Evolutionary conservation across 495 filamentous ascomycete genomes (phyloP), one percentile per base, ranked within the genome.

Genomic region (Articulospora tetracladia): DNA sequence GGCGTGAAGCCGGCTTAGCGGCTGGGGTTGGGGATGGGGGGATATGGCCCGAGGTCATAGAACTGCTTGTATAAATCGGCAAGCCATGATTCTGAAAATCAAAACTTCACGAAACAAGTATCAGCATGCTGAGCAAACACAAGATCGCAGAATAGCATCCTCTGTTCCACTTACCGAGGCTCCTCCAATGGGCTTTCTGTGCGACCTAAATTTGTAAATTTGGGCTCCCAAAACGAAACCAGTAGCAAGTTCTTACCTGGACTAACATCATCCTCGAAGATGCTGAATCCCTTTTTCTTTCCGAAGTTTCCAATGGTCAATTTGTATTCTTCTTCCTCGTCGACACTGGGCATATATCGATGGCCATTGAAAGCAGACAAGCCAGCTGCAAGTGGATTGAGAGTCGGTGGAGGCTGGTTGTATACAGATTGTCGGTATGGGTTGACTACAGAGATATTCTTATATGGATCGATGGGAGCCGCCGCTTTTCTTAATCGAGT

Each of bases 221-320:
- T 10, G n/a, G 34, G n/a, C 34, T 39, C n/a, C 34, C n/a, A 10
- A 10, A n/a, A n/a, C n/a, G 34, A 10, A 12, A 17, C 28, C 12
- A 59, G 15, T 19, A 11, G 24, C 19, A 60, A 23, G n/a, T n/a
- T n/a, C 55, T 17, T 63, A 73, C 72, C 58, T 49, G 68, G 69
- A 57, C 68, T 71, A 13, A 41, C 54, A 24, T 71, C 60, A 24
- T 75, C 71, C 23, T 64, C 66, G 57, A 74, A 77, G 15, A 76
- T 63, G 53, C 62, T 65, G 47, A 71, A 75, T 30, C 25, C 56
- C 2, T 68, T 69, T 26, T 65, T 69, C 24, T 62, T 59, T 7
- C 23, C 53, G 28, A 30, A 60, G 7, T 60, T 28, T n/a, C 47
- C 55, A 25, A 56, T 44, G 6, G 60, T 66, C 52, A 64, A 24